Evolutionary conservation across 208 protist genomes (phyloP).

Genomic region (Leishmania aethiopica): DNA sequence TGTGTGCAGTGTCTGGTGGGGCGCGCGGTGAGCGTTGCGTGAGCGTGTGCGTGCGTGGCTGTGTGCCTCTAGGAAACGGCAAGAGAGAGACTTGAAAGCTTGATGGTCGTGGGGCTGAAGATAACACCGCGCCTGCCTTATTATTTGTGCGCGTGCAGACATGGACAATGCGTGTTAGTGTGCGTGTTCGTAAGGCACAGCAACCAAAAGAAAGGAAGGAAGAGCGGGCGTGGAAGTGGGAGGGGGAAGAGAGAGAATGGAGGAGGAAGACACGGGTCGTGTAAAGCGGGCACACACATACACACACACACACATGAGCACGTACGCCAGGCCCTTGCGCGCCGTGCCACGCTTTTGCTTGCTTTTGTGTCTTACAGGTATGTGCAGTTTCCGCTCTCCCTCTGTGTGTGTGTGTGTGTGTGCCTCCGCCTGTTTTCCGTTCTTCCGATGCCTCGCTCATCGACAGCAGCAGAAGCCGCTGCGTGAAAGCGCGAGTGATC

Average conservation of each 20-base stretch:
- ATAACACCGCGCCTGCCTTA: too few relatives aligned
- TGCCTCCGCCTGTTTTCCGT: not conserved
- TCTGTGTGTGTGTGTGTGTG: not conserved
- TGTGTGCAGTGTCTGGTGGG: not conserved
- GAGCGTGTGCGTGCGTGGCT: not conserved
- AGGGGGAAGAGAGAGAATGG: too few relatives aligned
- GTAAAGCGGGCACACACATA: not conserved
- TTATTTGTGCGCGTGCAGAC: too few relatives aligned
- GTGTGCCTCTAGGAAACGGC: not conserved
- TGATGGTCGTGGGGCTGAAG: not conserved
- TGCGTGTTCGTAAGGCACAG: not conserved
- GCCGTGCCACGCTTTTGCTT: too few relatives aligned
- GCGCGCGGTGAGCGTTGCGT: not conserved
- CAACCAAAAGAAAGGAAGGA: too few relatives aligned
- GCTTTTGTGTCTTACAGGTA: not conserved
- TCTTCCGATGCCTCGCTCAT: not conserved
- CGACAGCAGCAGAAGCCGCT: not conserved
- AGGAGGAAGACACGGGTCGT: not conserved
- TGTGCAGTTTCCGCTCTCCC: not conserved
- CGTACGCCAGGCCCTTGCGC: too few relatives aligned
- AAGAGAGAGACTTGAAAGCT: not conserved
- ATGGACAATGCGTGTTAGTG: too few relatives aligned
- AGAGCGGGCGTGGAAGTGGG: too few relatives aligned
- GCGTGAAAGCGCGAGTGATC: not conserved
- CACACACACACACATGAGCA: too few relatives aligned